Evolutionary conservation across 2,329 filamentous ascomycete species (phyloP), one percentile per base, ranked within the genome.

Genomic region (Fusarium sambucinum): DNA sequence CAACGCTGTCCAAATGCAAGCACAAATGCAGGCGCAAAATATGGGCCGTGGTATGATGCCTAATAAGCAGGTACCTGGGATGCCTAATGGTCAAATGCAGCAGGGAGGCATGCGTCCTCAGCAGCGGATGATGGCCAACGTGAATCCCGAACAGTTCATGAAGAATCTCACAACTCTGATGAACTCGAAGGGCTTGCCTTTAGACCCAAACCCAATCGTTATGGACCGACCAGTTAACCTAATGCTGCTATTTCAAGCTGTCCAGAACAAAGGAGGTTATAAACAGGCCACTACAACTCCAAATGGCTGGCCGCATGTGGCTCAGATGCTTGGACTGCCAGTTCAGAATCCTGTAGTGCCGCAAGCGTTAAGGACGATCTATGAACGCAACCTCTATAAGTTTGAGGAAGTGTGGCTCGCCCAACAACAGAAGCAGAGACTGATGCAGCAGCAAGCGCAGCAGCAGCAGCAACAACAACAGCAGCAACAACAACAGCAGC

Each of bases 161-260:
- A 92, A 93, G 74, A 91, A 90, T 38, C 82, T 98, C 10, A 86
- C 88, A 21, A 81, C 85, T n/a, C 92, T 96, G 68, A 96, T 96
- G 90, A 86, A 86, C 62, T 85, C 88, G 47, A 89, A 91, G 61
- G 88, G 90, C 32, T 82, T 93, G 19, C 90, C 89, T 0, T 84
- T 98, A 50, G 93, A 97, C 46, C 82, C 86, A 2, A 91, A 89
- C 65, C 94, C 94, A 0, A 81, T 88, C 23, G 86, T 97, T 25
- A 90, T 88, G 54, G 92, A 93, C 54, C 89, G 92, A 13, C 87
- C 86, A 0, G 84, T 98, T 37, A 90, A 91, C 72, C 80, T 97
- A 14, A 87, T 93, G 74, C 86, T 90, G 63, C 83, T 98, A 5
- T 98, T 96, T 77, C 88, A 90, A 63, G 83, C 88, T 1, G 92